These are phyloP conservation scores for Pilasporangium apinafurcum DNA, from an alignment of 352 stramenopile species.

Conservation along the genomic window DNA sequence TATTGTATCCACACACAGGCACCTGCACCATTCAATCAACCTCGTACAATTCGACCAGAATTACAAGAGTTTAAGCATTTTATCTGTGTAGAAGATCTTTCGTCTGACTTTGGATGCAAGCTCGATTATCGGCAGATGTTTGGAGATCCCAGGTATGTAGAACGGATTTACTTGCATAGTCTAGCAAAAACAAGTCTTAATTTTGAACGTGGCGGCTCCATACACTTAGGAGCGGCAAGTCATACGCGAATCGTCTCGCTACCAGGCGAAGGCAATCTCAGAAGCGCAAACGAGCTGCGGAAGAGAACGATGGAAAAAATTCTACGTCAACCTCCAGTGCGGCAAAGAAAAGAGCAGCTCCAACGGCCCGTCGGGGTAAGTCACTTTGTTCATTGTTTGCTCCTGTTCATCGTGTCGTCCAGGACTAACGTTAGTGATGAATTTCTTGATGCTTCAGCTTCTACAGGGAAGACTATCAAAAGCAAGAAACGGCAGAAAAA, in stretches of 20 bases:
- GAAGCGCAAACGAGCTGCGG: conserved; percentile 29
- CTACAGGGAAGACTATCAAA: background rate
- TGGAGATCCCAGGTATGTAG: conserved; percentile 43
- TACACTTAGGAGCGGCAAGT: conserved; percentile 22
- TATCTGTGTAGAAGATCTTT: conserved; percentile 53
- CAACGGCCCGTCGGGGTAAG: conserved; percentile 3
- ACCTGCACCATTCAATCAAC: conserved; percentile 6
- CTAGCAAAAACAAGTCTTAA: no score
- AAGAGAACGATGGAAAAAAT: conserved; percentile 12
- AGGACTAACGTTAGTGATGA: background rate
- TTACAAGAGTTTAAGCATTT: conserved; percentile 62
- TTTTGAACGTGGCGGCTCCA: background rate
- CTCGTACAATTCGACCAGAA: conserved; percentile 23
- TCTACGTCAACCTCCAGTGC: background rate
- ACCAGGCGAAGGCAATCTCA: conserved; percentile 32
- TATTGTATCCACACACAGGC: no score
- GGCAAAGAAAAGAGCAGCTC: background rate
- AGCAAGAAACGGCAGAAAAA: conserved; percentile 7
- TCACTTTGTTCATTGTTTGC: background rate
- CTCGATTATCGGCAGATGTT: conserved; percentile 76
- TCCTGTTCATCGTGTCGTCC: background rate
- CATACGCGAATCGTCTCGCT: conserved; percentile 44
- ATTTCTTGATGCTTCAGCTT: background rate
- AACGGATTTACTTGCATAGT: background rate
- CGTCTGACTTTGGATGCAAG: conserved; percentile 39